These are phyloP conservation scores for Solanum infundibuliforme DNA, from an alignment of 257 asterid species.

Conservation along the genomic window DNA sequence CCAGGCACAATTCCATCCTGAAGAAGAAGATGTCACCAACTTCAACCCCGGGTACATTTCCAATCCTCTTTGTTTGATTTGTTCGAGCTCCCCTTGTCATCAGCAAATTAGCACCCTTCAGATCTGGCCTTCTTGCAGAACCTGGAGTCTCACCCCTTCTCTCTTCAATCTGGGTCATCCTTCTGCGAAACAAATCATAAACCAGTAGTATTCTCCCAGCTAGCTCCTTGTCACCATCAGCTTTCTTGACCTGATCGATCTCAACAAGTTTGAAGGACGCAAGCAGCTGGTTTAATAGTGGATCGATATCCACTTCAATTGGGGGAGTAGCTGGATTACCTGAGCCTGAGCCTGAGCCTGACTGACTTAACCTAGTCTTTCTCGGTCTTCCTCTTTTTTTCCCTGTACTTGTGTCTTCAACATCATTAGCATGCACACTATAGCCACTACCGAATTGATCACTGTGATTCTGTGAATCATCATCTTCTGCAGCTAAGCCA, in stretches of 20 bases:
- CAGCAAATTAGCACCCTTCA: constrained; percentile 48
- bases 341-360: not conserved
- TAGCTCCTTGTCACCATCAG: constrained; percentile 49
- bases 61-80: constrained; percentile 50
- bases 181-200: constrained; percentile 51
- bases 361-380: constrained; percentile 19
- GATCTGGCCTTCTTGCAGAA: constrained; percentile 55
- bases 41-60: constrained; percentile 70
- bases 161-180: constrained; percentile 58
- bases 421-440: constrained; percentile 20
- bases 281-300: constrained; percentile 31
- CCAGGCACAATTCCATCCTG: constrained; percentile 80
- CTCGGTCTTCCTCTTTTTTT: constrained; percentile 37
- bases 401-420: constrained; percentile 29
- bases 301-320: constrained; percentile 32
- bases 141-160: constrained; percentile 34
- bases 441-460: constrained; percentile 14
- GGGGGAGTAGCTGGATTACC: constrained; percentile 1
- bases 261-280: constrained; percentile 37
- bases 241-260: constrained; percentile 41
- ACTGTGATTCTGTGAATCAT: constrained; percentile 39
- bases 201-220: constrained; percentile 41
- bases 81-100: constrained; percentile 64
- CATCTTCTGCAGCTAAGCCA: constrained; percentile 36
- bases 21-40: constrained; percentile 87